Base-by-base conservation (phyloP, 768 basidiomycete species). In the Psilocybe cyanescens region DNA sequence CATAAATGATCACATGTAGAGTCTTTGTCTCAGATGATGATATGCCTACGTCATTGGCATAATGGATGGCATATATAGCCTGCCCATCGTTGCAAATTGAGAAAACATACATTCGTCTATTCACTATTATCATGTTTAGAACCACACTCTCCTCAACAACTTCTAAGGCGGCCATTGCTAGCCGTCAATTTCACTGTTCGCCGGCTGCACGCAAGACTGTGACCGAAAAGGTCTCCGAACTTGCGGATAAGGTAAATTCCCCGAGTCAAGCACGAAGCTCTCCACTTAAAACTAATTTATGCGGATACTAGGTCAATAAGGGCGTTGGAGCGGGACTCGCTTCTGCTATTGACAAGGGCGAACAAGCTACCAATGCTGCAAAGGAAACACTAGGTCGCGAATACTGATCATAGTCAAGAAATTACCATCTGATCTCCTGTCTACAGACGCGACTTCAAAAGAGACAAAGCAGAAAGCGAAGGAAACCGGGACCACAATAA, bases 271-370 rank as follows among this genome's bases (percentile, higher is more conserved):
- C n/a, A 47, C 44, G 17, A 55, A 9, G 19, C 19, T 51, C 16
- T 19, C 14, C 8, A 50, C n/a, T n/a, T 14, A 16, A 29, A 4
- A 41, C 37, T 62, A 14, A 37, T 11, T 39, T n/a, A 29, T 8
- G 14, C 49, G 4, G 5, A 48, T 14, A 16, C n/a, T 49, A 83
- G 81, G 75, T 82, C 0, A 83, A 80, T 60, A 78, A 76, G 64
- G 78, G 76, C 16, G 68, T 83, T 8, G 81, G 82, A 4, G 72
- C 81, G 61, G 75, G 76, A 2, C 67, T 84, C 12, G 82, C 82
- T 11, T 76, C 74, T 30, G 82, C 81, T 1, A 78, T 85, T 51
- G 82, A 82, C 24, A 77, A 70, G 12, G 82, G 83, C 0, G 79
- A 84, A 66, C 67, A 80, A 56, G 76, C 75, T 49, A 74, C 81